A percentile compares a stretch with the other conserved stretches of the same genome.
These are phyloP conservation scores for Brasenia schreberi DNA, from an alignment of 164 flowering plant genomes.

Conservation along the genomic window DNA sequence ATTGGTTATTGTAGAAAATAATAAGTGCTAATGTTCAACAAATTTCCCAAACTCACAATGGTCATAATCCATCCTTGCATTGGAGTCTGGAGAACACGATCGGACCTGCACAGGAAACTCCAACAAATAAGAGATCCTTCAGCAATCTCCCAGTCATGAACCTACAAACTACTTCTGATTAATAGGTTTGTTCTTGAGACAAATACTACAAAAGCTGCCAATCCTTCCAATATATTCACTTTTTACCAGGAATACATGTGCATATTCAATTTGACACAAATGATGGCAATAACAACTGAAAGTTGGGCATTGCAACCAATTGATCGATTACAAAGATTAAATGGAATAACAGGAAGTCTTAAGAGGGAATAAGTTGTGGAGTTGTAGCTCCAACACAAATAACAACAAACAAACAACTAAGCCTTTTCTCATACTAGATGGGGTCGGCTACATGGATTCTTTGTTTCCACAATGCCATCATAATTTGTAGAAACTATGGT, in stretches of 20 bases:
- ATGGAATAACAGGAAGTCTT: constrained; percentile 12
- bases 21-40: too few relatives aligned
- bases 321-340: too few relatives aligned
- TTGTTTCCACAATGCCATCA: too few relatives aligned
- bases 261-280: too few relatives aligned
- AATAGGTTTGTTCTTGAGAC: too few relatives aligned
- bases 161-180: neutral
- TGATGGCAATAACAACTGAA: too few relatives aligned
- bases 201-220: neutral
- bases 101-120: constrained; percentile 54
- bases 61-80: constrained; percentile 96
- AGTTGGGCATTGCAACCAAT: neutral
- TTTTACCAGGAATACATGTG: neutral
- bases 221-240: neutral
- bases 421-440: too few relatives aligned
- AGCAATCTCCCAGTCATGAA: too few relatives aligned
- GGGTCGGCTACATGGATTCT: too few relatives aligned
- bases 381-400: constrained; percentile 84
- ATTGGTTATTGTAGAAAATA: too few relatives aligned
- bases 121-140: neutral
- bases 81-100: constrained; percentile 88
- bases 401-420: too few relatives aligned
- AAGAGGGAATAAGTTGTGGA: constrained; percentile 85
- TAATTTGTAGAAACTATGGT: too few relatives aligned
- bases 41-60: constrained; percentile 51